Conservation (phyloP, 805 yeast species). For the Teunomyces pallodes region DNA sequence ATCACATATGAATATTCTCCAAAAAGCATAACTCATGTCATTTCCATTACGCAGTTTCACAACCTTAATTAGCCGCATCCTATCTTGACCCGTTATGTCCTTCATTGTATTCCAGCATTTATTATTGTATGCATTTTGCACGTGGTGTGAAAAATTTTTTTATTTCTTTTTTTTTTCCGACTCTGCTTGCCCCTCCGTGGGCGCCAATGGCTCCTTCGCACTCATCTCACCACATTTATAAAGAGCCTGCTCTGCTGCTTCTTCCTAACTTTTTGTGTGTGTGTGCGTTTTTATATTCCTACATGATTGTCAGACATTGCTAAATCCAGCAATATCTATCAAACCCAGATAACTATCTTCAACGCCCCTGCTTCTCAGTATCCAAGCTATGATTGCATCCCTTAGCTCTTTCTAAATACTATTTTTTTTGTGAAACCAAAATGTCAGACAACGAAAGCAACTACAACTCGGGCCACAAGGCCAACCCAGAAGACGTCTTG, state of each 20-base stretch:
- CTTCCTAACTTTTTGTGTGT: background rate
- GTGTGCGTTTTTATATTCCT: background rate
- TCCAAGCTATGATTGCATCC: slow-evolving; percentile 7
- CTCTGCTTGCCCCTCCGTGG: background rate
- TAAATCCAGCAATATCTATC: background rate
- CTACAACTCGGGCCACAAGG: slow-evolving; percentile 25
- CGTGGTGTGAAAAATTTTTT: background rate
- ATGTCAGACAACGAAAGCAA: slow-evolving; percentile 44
- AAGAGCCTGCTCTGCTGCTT: background rate
- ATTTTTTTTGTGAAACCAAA: background rate
- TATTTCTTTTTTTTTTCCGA: background rate
- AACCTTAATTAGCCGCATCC: too few relatives aligned
- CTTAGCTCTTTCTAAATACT: background rate
- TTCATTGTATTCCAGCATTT: too few relatives aligned
- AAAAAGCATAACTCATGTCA: too few relatives aligned
- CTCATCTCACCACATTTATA: background rate
- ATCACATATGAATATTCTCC: too few relatives aligned
- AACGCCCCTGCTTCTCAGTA: background rate
- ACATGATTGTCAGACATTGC: slow-evolving; percentile 6
- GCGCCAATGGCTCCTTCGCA: background rate
- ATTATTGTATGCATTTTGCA: too few relatives aligned
- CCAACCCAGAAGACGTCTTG: slow-evolving; percentile 32
- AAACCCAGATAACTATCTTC: background rate
- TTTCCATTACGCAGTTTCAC: too few relatives aligned
- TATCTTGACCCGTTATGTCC: too few relatives aligned